Evolutionary conservation across 176 grass and related monocot species (phyloP), one percentile per base, ranked within the genome.

Genomic region (Musa troglodytarum): DNA sequence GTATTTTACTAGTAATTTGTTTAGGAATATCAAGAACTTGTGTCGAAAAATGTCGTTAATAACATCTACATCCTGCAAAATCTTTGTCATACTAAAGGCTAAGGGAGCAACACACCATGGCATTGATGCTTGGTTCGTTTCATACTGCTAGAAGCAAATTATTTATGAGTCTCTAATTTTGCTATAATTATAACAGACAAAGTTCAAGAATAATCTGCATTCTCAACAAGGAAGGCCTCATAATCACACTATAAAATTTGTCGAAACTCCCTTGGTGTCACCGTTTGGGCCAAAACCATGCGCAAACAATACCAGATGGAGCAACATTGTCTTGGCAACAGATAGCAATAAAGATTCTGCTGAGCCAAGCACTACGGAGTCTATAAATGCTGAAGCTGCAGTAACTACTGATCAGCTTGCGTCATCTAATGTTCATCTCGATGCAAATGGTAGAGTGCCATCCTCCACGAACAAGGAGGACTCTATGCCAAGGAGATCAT

Each of bases 401-500:
- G 34, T 16, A 49, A 20, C 73, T 11, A 13, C 17, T 13, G 50
- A 65, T 65, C 61, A 66, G 49, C 16, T 13, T 10, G 8, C 75
- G 53, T 26, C 75, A 77, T 52, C 75, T 53, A 26, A 52, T 28
- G 75, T 53, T 53, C 75, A 52, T 14, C 43, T 25, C 10, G 50
- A 65, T 25, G 75, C 50, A 65, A 77, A 77, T 24, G n/a, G 43
- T 26, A 53, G 75, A 24, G 59, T 14, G 11, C 21, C 59, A 50
- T 64, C 59, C 43, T 65, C 75, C 62, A 13, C n/a, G 2, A 65
- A 28, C 49, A 2, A 43, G 12, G 34, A 28, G 61, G 49, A 77
- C 8, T 7, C 75, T 9, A 11, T 26, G 17, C 49, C 58, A 25
- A 90, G 88, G 59, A 88, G 82, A 11, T 56, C 79, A 68, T 76